Evolutionary conservation across 345 rosid species (phyloP).

Genomic region (Laguncularia racemosa): DNA sequence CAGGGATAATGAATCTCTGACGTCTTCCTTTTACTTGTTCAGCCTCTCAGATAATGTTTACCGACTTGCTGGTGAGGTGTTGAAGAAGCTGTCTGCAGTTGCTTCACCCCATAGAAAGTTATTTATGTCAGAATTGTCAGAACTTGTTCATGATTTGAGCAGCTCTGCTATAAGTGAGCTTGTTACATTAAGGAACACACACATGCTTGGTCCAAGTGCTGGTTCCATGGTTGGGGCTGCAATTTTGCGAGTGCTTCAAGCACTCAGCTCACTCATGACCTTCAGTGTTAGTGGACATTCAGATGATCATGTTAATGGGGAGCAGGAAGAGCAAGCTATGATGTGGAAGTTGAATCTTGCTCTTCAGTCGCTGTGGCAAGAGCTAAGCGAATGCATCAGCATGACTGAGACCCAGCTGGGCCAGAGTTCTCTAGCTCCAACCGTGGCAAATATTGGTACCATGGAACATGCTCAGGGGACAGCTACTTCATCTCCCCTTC

Average conservation of each 20-base stretch:
- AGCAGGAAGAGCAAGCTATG: conserved; percentile 65
- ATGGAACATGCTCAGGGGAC: conserved; percentile 59
- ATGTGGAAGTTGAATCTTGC: conserved; percentile 65
- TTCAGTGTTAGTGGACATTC: conserved; percentile 27
- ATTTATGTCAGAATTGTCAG: conserved; percentile 64
- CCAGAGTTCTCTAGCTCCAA: conserved; percentile 41
- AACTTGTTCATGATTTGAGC: conserved; percentile 71
- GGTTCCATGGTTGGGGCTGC: conserved; percentile 96
- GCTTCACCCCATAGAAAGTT: conserved; percentile 54
- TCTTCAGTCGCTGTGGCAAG: conserved; percentile 89
- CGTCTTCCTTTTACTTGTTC: conserved; percentile 18
- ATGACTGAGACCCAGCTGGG: conserved; percentile 79
- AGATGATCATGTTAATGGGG: conserved; percentile 31
- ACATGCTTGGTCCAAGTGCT: conserved; percentile 78
- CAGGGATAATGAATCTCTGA: conserved; percentile 9
- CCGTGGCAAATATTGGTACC: conserved; percentile 32
- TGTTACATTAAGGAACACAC: conserved; percentile 55
- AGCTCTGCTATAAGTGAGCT: conserved; percentile 77
- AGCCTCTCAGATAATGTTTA: conserved; percentile 91
- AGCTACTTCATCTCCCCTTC: conserved; percentile 62
- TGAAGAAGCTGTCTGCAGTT: conserved; percentile 76
- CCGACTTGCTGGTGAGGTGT: conserved; percentile 70
- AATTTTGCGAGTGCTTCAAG: conserved; percentile 78
- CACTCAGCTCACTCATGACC: conserved; percentile 65
- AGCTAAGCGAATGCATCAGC: conserved; percentile 81